Conservation (phyloP, 306 rosid species). For the Clitoria ternatea region DNA sequence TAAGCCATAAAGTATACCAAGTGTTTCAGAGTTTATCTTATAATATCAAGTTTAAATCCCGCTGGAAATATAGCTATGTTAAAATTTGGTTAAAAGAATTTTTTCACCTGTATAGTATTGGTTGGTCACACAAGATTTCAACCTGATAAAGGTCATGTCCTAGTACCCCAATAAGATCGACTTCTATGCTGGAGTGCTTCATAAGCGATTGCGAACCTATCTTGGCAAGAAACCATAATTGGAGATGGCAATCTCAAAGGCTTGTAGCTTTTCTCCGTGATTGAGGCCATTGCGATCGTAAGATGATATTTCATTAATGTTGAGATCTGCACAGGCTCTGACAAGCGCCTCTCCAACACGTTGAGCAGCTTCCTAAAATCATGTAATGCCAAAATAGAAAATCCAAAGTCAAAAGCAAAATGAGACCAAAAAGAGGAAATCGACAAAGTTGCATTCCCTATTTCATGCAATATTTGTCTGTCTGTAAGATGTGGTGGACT, state of each 20-base stretch:
- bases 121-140: neutral
- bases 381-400: neutral
- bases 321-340: conserved; percentile 59
- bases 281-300: conserved; percentile 79
- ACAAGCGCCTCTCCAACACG: conserved; percentile 75
- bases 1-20: neutral
- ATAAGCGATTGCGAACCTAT: conserved; percentile 26
- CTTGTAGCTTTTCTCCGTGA: conserved; percentile 56
- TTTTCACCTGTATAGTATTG: too few species aligned
- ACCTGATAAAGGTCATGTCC: neutral
- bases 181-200: neutral
- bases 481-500: conserved; percentile 2
- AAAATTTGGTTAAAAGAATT: too few species aligned
- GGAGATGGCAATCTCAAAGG: conserved; percentile 68
- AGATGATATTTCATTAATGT: conserved; percentile 60
- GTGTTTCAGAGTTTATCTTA: neutral
- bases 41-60: too few species aligned
- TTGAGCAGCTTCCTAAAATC: conserved; percentile 68
- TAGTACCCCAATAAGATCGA: neutral
- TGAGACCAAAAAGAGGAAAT: neutral
- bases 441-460: neutral
- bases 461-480: neutral
- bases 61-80: too few species aligned
- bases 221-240: conserved; percentile 64
- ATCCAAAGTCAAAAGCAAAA: neutral